These are phyloP conservation scores for Nannochloris sp. DNA, from an alignment of 139 green algal species.

Conservation along the genomic window DNA sequence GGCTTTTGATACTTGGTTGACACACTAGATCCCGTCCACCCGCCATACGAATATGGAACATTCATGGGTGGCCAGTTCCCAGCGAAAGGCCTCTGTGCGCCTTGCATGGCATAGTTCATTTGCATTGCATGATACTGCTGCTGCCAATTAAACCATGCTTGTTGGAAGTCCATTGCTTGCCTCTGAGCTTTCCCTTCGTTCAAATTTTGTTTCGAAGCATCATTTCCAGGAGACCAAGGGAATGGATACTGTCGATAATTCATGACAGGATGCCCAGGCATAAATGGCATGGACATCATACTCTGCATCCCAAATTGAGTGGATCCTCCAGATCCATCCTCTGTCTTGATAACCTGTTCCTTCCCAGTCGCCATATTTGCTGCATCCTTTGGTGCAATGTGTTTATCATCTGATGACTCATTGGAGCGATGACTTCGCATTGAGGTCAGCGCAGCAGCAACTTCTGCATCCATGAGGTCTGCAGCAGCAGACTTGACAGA, in stretches of 20 bases:
- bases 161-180: not conserved
- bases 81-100: not conserved
- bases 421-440: slow-evolving; percentile 6
- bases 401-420: not conserved
- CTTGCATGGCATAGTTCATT: not conserved
- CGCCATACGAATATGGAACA: not conserved
- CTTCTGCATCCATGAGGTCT: slow-evolving; percentile 19
- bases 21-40: not conserved
- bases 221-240: not conserved
- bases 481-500: not conserved
- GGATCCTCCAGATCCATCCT: not conserved
- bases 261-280: not conserved
- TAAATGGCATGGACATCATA: not conserved
- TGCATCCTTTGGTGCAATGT: too few species aligned
- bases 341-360: not conserved
- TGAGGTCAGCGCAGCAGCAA: slow-evolving; percentile 18
- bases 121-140: not conserved
- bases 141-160: slow-evolving; percentile 1
- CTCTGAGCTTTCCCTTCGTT: slow-evolving; percentile 11
- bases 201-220: not conserved
- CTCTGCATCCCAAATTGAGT: not conserved
- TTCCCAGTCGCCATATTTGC: too few species aligned
- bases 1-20: too few species aligned
- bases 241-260: not conserved
- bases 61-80: not conserved